A percentile compares a stretch with the other conserved stretches of the same genome.
Evolutionary conservation across 345 rosid species (phyloP).

Genomic region (Lepidium didymum): DNA sequence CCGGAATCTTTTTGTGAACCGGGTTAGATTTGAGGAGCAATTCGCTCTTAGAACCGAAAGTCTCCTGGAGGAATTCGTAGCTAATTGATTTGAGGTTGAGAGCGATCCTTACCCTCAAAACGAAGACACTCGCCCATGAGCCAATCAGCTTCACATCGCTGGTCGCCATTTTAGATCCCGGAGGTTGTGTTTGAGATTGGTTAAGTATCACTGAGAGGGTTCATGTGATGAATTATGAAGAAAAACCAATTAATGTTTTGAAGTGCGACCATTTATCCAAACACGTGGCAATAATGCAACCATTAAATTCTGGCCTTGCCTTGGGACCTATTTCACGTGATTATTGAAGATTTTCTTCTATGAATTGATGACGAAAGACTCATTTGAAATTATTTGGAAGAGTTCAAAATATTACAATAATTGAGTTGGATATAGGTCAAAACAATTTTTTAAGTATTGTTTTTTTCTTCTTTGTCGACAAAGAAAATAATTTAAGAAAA

Average conservation of each 20-base stretch:
- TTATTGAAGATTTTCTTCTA: background rate
- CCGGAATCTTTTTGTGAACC: slow-evolving; percentile 72
- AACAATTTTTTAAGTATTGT: too few relatives aligned
- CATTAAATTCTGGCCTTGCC: background rate
- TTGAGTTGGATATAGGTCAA: too few relatives aligned
- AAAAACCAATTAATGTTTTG: background rate
- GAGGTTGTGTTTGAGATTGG: background rate
- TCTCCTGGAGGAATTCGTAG: slow-evolving; percentile 41
- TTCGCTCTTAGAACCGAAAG: slow-evolving; percentile 43
- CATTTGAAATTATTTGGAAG: too few relatives aligned
- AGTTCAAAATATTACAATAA: too few relatives aligned
- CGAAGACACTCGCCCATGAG: slow-evolving; percentile 27
- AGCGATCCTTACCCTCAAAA: slow-evolving; percentile 28
- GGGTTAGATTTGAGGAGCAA: slow-evolving; percentile 73
- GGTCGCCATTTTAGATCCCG: slow-evolving; percentile 1
- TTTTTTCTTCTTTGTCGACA: too few relatives aligned
- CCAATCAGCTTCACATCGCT: slow-evolving; percentile 26
- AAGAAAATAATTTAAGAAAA: too few relatives aligned
- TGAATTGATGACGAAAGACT: background rate
- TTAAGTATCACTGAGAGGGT: background rate
- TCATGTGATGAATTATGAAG: background rate
- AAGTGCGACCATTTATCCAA: background rate
- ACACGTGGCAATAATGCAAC: background rate
- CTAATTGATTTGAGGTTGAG: slow-evolving; percentile 20
- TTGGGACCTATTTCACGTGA: background rate